Percentiles rank a stretch among this genome's conserved stretches.
These are phyloP conservation scores for cucumber (Cucumis sativus) DNA, from an alignment of 306 rosid genomes.

Conservation along the genomic window DNA sequence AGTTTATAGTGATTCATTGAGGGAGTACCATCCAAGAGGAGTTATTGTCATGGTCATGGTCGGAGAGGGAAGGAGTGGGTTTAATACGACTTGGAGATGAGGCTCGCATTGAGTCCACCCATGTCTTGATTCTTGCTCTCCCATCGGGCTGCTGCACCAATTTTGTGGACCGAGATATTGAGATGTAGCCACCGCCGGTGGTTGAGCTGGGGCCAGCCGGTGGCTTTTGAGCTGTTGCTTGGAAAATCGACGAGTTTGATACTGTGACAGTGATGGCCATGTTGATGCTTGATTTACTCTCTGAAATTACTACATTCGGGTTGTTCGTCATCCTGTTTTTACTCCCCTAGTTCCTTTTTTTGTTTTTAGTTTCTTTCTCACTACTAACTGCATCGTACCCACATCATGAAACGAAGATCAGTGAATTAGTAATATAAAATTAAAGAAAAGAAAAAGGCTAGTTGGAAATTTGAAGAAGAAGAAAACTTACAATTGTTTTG, in stretches of 20 bases:
- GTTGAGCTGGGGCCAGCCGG: slow-evolving; percentile 21
- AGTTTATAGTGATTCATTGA: too few relatives aligned
- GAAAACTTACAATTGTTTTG: not conserved
- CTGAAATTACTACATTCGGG: slow-evolving; percentile 49
- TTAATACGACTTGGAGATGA: slow-evolving; percentile 69
- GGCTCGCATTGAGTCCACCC: slow-evolving; percentile 87
- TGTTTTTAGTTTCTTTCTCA: too few relatives aligned
- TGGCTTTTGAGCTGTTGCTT: slow-evolving; percentile 39
- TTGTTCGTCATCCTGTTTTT: slow-evolving; percentile 29
- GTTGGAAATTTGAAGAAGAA: not conserved
- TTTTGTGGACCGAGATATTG: slow-evolving; percentile 36
- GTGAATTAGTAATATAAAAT: too few relatives aligned
- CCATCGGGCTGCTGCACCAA: slow-evolving; percentile 39
- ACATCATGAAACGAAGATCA: too few relatives aligned
- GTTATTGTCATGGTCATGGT: slow-evolving; percentile 30
- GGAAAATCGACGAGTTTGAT: slow-evolving; percentile 22
- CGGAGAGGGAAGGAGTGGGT: slow-evolving; percentile 34
- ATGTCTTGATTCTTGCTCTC: slow-evolving; percentile 47
- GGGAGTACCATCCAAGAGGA: slow-evolving; percentile 41
- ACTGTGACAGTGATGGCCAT: slow-evolving; percentile 20
- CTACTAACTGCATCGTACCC: too few relatives aligned
- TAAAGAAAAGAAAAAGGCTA: too few relatives aligned
- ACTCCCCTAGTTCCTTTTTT: too few relatives aligned
- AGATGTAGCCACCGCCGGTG: slow-evolving; percentile 23
- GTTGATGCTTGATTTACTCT: slow-evolving; percentile 26